A percentile compares a stretch with the other conserved stretches of the same genome.
These are phyloP conservation scores for Hymenoscyphus infarciens DNA, from an alignment of 2,329 filamentous ascomycete species.

Conservation along the genomic window DNA sequence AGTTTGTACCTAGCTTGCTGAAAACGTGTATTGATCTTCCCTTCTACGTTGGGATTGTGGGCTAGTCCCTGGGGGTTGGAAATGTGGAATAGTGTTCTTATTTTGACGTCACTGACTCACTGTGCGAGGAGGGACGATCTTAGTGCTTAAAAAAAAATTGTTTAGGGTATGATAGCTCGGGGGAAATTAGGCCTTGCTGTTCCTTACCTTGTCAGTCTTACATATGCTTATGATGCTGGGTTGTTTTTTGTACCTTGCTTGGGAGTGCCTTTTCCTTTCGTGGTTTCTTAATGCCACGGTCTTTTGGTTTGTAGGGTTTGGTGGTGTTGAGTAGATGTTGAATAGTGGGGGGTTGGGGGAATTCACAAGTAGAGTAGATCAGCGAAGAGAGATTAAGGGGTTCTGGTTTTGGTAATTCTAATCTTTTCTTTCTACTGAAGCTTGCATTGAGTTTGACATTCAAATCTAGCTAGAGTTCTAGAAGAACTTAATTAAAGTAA, in stretches of 20 bases:
- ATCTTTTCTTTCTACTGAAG: no score
- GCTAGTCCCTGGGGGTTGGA: neutral
- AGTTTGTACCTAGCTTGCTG: neutral
- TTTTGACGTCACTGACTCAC: neutral
- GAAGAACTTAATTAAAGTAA: no score
- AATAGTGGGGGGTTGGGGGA: neutral
- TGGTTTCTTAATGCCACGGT: neutral
- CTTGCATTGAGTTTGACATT: no score
- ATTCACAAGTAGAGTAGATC: no score
- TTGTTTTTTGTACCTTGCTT: neutral
- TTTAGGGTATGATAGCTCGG: slow-evolving; percentile 6
- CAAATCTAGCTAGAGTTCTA: no score
- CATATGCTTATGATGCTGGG: neutral
- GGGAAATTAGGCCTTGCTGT: neutral
- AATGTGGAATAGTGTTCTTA: neutral
- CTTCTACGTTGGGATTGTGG: neutral
- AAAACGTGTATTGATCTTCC: neutral
- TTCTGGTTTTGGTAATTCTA: no score
- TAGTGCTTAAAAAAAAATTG: slow-evolving; percentile 14
- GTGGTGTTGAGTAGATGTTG: neutral
- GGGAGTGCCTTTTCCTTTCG: neutral
- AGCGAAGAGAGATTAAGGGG: no score
- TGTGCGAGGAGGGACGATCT: neutral
- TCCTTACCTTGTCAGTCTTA: neutral
- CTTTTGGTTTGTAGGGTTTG: neutral